phyloP scores from a whole-genome alignment of 1,284 basidiomycete genomes.

The Irpex sp. region DNA sequence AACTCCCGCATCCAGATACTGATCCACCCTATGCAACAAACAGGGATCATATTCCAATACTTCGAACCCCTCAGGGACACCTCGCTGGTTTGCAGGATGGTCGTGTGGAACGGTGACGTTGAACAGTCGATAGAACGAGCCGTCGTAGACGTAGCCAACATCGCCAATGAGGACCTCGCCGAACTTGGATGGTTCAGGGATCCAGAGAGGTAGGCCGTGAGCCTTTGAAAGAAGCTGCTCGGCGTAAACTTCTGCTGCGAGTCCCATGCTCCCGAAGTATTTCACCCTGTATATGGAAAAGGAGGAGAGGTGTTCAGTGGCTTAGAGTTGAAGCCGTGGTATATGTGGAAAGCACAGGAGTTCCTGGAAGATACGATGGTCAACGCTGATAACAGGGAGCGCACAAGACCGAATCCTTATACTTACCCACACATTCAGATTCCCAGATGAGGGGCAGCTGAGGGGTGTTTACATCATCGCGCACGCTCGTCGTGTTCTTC shows the following conservation, averaged over 20 bases:
- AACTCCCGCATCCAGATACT: background rate
- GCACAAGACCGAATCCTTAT: background rate
- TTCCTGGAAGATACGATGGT: too few species aligned
- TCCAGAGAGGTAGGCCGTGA: conserved; percentile 11
- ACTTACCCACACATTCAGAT: background rate
- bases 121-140: conserved; percentile 5
- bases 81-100: conserved; percentile 5
- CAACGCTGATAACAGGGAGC: too few species aligned
- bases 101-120: background rate
- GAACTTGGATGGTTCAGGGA: conserved; percentile 4
- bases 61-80: conserved; percentile 6
- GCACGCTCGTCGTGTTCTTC: background rate
- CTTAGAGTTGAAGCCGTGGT: too few species aligned
- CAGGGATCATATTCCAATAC: background rate
- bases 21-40: background rate
- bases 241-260: conserved; percentile 11
- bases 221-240: conserved; percentile 10
- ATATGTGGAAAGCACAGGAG: too few species aligned
- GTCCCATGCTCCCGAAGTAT: background rate
- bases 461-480: background rate
- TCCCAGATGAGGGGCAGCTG: background rate
- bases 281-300: background rate
- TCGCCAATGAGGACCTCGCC: conserved; percentile 5
- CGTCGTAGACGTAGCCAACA: conserved; percentile 5
- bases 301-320: background rate